Percentiles rank a stretch among this genome's conserved stretches.
Evolutionary conservation across 768 basidiomycete genomes (phyloP).

Genomic region (Leccinum incarnatum): DNA sequence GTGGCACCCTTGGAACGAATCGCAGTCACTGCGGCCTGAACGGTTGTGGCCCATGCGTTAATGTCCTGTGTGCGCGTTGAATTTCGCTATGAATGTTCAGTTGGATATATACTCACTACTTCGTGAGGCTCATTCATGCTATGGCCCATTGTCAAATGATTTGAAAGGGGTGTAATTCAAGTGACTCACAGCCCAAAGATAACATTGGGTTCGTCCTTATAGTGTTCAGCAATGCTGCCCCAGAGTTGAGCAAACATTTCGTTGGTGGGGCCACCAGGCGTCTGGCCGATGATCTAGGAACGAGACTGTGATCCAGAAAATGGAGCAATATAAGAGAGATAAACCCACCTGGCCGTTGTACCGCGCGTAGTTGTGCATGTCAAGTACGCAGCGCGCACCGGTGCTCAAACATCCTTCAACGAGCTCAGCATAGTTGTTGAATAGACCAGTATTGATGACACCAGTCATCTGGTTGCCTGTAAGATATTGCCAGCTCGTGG

Average conservation of each 20-base stretch:
- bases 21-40: constrained; percentile 61
- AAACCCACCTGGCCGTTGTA: constrained; percentile 43
- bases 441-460: constrained; percentile 41
- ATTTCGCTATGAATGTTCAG: neutral
- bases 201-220: constrained; percentile 38
- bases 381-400: constrained; percentile 53
- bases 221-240: constrained; percentile 50
- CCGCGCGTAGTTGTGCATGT: constrained; percentile 61
- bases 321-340: neutral
- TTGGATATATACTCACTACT: constrained; percentile 24
- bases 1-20: constrained; percentile 53
- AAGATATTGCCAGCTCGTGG: constrained; percentile 59
- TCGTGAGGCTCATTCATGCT: constrained; percentile 70
- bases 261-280: constrained; percentile 50
- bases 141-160: neutral
- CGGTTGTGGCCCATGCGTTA: constrained; percentile 43
- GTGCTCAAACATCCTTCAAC: constrained; percentile 38
- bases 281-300: constrained; percentile 52
- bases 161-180: neutral
- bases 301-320: neutral
- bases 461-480: constrained; percentile 38
- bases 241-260: constrained; percentile 52
- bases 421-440: constrained; percentile 51
- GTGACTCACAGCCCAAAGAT: constrained; percentile 48
- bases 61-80: constrained; percentile 29